Base-by-base conservation (phyloP, 345 rosid genomes). In the Eucalyptus caleyi region DNA sequence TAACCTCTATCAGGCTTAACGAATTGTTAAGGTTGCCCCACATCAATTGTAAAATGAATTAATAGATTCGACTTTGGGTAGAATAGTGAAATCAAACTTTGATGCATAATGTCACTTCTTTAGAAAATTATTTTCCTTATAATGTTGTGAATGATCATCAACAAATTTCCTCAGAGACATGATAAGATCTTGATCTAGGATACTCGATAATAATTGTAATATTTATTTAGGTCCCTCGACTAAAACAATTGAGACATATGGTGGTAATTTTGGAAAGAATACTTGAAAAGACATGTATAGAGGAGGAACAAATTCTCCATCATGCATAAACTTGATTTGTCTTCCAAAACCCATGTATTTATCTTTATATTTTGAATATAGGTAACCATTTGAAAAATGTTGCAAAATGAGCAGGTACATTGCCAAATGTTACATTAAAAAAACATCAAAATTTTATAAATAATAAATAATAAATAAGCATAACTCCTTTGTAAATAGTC, bases 11-110 rank as follows among this genome's bases (percentile, higher is more conserved):
- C 1, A 0, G 4, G 12, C 14, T 69, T 18, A 18, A 53, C 0
- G 56, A 53, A 2, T 19, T 8, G 24, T 0, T 53, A 19, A 53
- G 56, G 1, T 53, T 7, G 56, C 4, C 9, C 0, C 9, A 18
- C 10, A 1, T 18, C 0, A 7, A 0, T 18, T 53, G 56, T 53
- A 1, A 0, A 3, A 19, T 7, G 0, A 0, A 53, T 53, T 1
- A 19, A 53, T 53, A 19, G 24, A 53, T 53, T 53, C 1, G 1
- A 53, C 24, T 53, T 3, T 53, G 10, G 56, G 24, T 1, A 19
- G 2, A 53, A 7, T 0, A 0, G 0, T 19, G 10, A 53, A 53
- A 53, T 53, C 10, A 53, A 3, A 53, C 10, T 1, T 19, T 7
- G 2, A 53, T 19, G 24, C 1, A 0, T 19, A 0, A 53, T 53